Percentiles rank a stretch among this genome's conserved stretches.
phyloP scores from a whole-genome alignment of 2,329 filamentous ascomycete species.

The Beauveria asiatica region DNA sequence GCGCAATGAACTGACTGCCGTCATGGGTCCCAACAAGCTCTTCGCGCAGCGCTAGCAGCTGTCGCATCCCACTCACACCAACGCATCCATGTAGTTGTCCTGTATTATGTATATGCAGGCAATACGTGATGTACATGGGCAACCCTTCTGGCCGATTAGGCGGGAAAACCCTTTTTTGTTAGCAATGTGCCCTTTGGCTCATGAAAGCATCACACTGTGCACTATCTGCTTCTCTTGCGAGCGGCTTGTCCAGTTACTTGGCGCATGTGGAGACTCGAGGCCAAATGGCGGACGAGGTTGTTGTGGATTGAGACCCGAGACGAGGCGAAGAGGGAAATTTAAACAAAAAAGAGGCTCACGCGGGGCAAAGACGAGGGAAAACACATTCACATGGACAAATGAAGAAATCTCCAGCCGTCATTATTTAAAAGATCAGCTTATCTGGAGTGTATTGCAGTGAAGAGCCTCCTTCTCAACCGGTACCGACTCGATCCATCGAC shows the following conservation, averaged over 20 bases:
- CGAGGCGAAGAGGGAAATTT: neutral
- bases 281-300: slow-evolving; percentile 6
- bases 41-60: neutral
- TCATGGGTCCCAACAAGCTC: neutral
- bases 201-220: too few relatives aligned
- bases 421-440: too few relatives aligned
- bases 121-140: slow-evolving; percentile 1
- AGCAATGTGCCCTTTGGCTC: too few relatives aligned
- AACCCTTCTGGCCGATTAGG: neutral
- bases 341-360: neutral
- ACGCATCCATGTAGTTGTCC: slow-evolving; percentile 1
- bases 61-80: slow-evolving; percentile 9
- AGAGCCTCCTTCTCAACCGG: neutral
- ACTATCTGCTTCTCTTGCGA: neutral
- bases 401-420: too few relatives aligned
- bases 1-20: neutral
- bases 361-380: neutral
- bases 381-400: neutral
- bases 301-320: slow-evolving; percentile 1
- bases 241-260: slow-evolving; percentile 1
- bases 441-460: too few relatives aligned
- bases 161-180: neutral
- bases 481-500: slow-evolving; percentile 1
- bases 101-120: neutral
- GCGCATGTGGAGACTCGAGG: slow-evolving; percentile 7